These are phyloP conservation scores for Gymnopus androsaceus DNA, from an alignment of 1,284 basidiomycete species.

Conservation along the genomic window DNA sequence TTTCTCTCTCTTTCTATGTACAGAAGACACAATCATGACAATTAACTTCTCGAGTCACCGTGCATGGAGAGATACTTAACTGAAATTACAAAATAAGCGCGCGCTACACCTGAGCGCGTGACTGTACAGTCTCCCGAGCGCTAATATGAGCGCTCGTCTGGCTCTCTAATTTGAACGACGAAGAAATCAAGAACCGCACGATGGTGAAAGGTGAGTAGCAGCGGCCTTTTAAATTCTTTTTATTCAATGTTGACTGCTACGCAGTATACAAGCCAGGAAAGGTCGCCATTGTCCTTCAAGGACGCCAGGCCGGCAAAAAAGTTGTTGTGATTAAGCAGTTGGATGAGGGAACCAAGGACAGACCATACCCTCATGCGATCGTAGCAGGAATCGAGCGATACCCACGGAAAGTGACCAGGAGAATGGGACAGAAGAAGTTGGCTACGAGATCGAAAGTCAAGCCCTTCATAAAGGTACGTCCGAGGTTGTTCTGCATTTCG, in stretches of 20 bases:
- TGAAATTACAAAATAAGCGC: too few relatives aligned
- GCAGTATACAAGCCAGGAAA: constrained; percentile 98
- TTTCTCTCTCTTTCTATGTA: too few relatives aligned
- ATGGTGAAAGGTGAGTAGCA: too few relatives aligned
- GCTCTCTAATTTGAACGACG: too few relatives aligned
- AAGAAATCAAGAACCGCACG: too few relatives aligned
- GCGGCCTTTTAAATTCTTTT: too few relatives aligned
- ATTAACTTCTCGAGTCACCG: too few relatives aligned
- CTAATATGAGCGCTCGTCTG: too few relatives aligned
- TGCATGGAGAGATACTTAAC: too few relatives aligned
- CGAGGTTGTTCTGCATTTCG: neutral
- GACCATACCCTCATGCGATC: constrained; percentile 93
- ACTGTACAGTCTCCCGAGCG: too few relatives aligned
- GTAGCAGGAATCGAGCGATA: constrained; percentile 96
- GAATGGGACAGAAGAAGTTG: constrained; percentile 95
- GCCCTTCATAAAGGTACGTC: constrained; percentile 94
- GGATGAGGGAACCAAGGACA: constrained; percentile 87
- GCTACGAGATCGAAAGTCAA: constrained; percentile 92
- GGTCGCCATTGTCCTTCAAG: constrained; percentile 95
- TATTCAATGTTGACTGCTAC: constrained; percentile 12
- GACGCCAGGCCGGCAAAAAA: constrained; percentile 94
- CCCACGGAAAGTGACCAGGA: constrained; percentile 93
- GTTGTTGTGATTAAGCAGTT: constrained; percentile 88
- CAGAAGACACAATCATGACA: too few relatives aligned
- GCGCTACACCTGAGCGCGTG: too few relatives aligned